Base-by-base conservation (phyloP, 1,139 yeast genomes). In the Ogataea hybrid region DNA sequence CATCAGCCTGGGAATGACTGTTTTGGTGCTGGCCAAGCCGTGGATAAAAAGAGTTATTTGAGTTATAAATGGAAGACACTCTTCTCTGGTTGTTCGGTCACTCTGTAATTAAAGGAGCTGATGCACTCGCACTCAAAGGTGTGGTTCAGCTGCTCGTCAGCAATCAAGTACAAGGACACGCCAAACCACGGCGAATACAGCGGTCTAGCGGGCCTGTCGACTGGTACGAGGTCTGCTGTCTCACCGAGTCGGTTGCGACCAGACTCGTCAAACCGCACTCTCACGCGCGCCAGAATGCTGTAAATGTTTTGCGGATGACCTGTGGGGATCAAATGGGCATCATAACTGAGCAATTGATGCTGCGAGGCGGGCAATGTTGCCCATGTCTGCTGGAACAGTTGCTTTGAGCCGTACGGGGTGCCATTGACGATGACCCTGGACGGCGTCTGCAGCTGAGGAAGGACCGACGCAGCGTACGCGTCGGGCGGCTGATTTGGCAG, bases 221-320 rank as follows among this genome's bases (percentile, higher is more conserved):
- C 37, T 4, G 57, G 42, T 67, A 60, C 48, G 69, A 62, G 40
- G 46, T 77, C 78, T 0, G 85, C 76, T 23, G 77, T 70, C 43
- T 79, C 83, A 2, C 88, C 88, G 21, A 75, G 56, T 55, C 81
- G 72, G 48, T 77, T 80, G 48, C 68, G 73, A 0, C 90, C 90
- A 42, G 82, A 74, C 56, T 84, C 92, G 59, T 84, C 92, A 54
- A 84, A 84, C 49, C 81, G 70, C 8, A 84, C 85, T 58, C 81
- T 84, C 9, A 85, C 79, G 43, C 79, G 73, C 14, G 79, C 69
- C 43, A 75, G 71, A 18, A 83, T 69, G 4, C 81, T 62, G 40
- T 72, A 68, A 36, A 56, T 57, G 27, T 44, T 43, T 32, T 42
- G 46, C 9, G 41, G 39, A 3, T 77, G 69, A 4, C 79, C 79